These are phyloP conservation scores for Daldinia bambusicola DNA, from an alignment of 495 filamentous ascomycete species.

Conservation along the genomic window DNA sequence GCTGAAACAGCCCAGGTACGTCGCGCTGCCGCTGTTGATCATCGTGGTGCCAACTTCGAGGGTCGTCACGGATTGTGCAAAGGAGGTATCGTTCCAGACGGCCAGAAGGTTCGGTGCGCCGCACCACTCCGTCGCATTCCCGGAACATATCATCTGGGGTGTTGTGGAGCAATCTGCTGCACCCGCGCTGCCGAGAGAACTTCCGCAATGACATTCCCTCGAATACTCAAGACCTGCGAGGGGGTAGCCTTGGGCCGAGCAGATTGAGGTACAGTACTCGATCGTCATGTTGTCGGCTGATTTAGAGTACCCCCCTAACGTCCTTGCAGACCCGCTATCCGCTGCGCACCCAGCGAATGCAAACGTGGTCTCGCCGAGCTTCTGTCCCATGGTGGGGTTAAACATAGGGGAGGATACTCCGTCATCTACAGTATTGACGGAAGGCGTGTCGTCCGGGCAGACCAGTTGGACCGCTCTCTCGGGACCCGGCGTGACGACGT, in stretches of 20 bases:
- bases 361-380: constrained; percentile 16
- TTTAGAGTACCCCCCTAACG: constrained; percentile 12
- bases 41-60: constrained; percentile 20
- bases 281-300: constrained; percentile 49
- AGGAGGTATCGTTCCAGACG: constrained; percentile 51
- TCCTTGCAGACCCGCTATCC: constrained; percentile 47
- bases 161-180: constrained; percentile 39
- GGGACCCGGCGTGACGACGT: constrained; percentile 58
- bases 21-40: constrained; percentile 28
- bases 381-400: constrained; percentile 22
- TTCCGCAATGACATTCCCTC: constrained; percentile 47
- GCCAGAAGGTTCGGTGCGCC: constrained; percentile 54
- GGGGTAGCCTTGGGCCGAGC: constrained; percentile 46
- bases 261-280: constrained; percentile 53
- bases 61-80: constrained; percentile 23
- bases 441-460: constrained; percentile 26
- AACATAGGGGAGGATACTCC: constrained; percentile 22
- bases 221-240: constrained; percentile 57
- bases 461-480: constrained; percentile 35
- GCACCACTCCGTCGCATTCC: constrained; percentile 54
- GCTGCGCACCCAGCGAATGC: constrained; percentile 62
- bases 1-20: constrained; percentile 26
- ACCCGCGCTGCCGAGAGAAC: constrained; percentile 29
- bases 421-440: constrained; percentile 19
- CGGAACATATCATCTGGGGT: constrained; percentile 47